Base-by-base conservation (phyloP, 768 basidiomycete genomes). In the Pseudohyphozyma bogoriensis region DNA sequence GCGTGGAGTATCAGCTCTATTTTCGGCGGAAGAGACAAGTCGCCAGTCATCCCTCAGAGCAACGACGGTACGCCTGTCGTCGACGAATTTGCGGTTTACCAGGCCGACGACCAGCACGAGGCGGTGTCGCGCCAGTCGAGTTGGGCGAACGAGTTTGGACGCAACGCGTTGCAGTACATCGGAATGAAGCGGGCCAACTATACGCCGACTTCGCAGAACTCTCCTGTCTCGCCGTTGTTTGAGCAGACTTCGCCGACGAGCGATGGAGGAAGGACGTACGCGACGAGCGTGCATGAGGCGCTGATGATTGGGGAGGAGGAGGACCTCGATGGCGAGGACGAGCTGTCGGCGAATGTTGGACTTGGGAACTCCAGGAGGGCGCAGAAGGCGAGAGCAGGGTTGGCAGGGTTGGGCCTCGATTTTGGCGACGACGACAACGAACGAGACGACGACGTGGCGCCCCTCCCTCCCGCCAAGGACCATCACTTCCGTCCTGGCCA, bases 371-470 rank as follows among this genome's bases (percentile, higher is more conserved):
- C n/a, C n/a, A n/a, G n/a, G n/a, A n/a, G n/a, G n/a, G n/a, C n/a
- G n/a, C n/a, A n/a, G n/a, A n/a, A n/a, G n/a, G n/a, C n/a, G n/a
- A n/a, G n/a, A n/a, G n/a, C n/a, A n/a, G n/a, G n/a, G 29, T 47
- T 65, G 33, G 59, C 59, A 1, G 64, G 64, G 0, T 51, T 62
- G 31, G 60, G 60, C 10, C 26, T 62, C 51, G 55, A 39, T 15
- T 51, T 66, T 20, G 58, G 55, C 45, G 51, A 8, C 29, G 42
- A 13, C 22, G 28, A 29, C 32, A 35, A 13, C n/a, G n/a, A n/a
- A n/a, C n/a, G n/a, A 54, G 20, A 31, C 47, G 39, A 8, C 51
- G 52, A 24, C 24, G 51, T 6, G 28, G 35, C 29, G 35, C 37
- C 24, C 39, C 53, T 22, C 44, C 51, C 29, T 51, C 36, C n/a